Evolutionary conservation across 2,329 filamentous ascomycete species (phyloP), one percentile per base, ranked within the genome.

Genomic region (Aurifilum marmelostoma): DNA sequence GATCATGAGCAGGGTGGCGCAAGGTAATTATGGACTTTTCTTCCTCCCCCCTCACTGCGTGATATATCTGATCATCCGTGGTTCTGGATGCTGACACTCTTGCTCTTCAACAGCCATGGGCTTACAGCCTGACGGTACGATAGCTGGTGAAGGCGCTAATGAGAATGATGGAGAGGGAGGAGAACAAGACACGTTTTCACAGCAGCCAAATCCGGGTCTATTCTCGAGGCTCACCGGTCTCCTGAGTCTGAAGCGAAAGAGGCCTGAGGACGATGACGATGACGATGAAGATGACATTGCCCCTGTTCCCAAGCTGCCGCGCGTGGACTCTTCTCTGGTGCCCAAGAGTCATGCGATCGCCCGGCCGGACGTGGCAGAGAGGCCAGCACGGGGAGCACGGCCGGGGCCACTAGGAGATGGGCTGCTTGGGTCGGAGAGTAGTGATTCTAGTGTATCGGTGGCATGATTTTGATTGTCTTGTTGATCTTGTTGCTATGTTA

Each of bases 1-100:
- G 1, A 67, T 77, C 32, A 74, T 72, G 9, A 65, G 47, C 32
- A 66, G 47, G 12, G 54, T 69, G 34, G 67, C 63, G 24, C 43
- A 39, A 71, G 69, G 69, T 71, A 69, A 69, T 39, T 7, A 67
- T 43, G 3, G 18, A 4, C 6, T 18, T 12, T 2, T 6, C 43
- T n/a, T 43, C 4, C 3, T 9, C 6, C 18, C 16, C 21, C 5
- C 7, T 14, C n/a, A n/a, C n/a, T n/a, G n/a, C n/a, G n/a, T n/a
- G n/a, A n/a, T n/a, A n/a, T n/a, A n/a, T 24, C 1, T 18, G 11
- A 37, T 61, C 21, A 9, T 11, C 2, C 2, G 16, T 61, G n/a
- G 27, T 18, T 34, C 9, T 21, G 16, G 37, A n/a, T 50, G 50
- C 67, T 69, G 56, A 69, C 47, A 39, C 5, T 39, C 16, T 39